Base-by-base conservation (phyloP, 345 rosid species). In the Gossypium ekmanianum region DNA sequence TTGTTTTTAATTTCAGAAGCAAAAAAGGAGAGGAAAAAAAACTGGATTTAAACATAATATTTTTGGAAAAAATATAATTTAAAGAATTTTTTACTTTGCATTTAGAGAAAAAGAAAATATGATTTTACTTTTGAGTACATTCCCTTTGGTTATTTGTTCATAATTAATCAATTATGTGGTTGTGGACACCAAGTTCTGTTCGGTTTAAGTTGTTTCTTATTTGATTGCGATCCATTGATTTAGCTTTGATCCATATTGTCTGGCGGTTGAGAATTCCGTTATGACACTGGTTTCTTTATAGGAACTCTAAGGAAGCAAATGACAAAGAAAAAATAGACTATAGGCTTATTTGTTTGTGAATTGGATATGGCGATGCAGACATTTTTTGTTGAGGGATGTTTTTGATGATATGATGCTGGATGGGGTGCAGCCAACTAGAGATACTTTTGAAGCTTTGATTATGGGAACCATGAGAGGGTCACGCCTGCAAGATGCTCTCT, bases 371-470 rank as follows among this genome's bases (percentile, higher is more conserved):
- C 51, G 18, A 43, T 41, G 61, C 68, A 94, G 98, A 87, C 72
- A 75, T 71, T 88, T 17, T 75, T 76, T 95, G 83, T 64, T 95
- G 85, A 90, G 93, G 78, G 98, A 93, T 79, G 97, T 81, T 13
- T 90, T 90, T 67, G 97, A 89, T 78, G 99, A 95, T 79, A 87
- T 93, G 99, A 78, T 86, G 90, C 83, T 95, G 68, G 99, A 95
- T 76, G 98, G 96, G 44, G 97, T 95, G 78, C 91, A 91, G 78
- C 99, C 99, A 12, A 84, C 83, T 43, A 80, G 92, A 73, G 97
- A 93, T 71, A 79, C 81, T 34, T 93, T 95, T 76, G 91, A 89
- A 77, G 87, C 96, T 14, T 81, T 93, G 87, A 85, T 91, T 12
- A 84, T 87, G 64, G 99, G 98, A 69, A 89, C 92, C 27, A 91